Conservation (phyloP, 345 rosid genomes). For the Microcos paniculata region DNA sequence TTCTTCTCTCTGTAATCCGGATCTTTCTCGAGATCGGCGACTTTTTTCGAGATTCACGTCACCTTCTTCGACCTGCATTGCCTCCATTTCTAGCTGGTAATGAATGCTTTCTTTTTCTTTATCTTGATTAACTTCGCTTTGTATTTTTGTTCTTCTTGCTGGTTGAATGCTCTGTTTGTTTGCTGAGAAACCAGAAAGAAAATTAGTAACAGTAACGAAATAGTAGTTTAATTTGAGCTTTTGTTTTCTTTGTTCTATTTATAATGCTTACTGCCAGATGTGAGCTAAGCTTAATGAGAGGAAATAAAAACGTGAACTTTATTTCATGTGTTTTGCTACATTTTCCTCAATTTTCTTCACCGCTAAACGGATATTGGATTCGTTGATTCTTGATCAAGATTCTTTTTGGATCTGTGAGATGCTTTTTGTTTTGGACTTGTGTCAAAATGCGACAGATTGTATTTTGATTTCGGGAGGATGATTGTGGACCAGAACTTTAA, state of each 20-base stretch:
- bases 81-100: conserved; percentile 27
- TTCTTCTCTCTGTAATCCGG: conserved; percentile 15
- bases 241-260: not conserved
- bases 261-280: not conserved
- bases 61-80: conserved; percentile 28
- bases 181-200: conserved; percentile 9
- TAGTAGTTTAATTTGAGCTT: not conserved
- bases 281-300: not conserved
- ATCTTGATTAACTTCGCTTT: not conserved
- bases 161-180: not conserved
- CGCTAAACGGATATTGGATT: not conserved
- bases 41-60: conserved; percentile 8
- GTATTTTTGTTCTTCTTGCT: not conserved
- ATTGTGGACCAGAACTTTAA: not conserved
- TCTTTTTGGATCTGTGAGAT: conserved; percentile 25
- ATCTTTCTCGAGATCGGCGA: conserved; percentile 34
- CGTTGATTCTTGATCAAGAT: not conserved
- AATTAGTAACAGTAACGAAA: not conserved
- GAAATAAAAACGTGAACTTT: not conserved
- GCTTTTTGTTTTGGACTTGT: conserved; percentile 7
- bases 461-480: not conserved
- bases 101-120: not conserved
- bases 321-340: not conserved
- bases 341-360: conserved; percentile 2
- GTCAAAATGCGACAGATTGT: not conserved